phyloP scores from a whole-genome alignment of 2,329 filamentous ascomycete species.

The Trichoderma endophyticum region DNA sequence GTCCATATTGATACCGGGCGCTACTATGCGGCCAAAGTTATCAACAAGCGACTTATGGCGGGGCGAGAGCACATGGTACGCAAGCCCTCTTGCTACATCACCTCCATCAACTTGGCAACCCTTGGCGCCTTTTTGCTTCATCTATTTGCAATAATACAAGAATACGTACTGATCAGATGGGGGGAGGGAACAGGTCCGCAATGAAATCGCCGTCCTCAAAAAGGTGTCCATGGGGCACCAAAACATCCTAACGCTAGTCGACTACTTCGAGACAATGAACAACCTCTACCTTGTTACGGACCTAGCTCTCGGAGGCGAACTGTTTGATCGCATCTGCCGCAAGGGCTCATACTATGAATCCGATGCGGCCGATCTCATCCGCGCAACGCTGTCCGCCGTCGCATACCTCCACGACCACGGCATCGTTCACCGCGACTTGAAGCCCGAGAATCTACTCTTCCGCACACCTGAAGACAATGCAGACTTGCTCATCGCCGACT shows the following conservation, averaged over 20 bases:
- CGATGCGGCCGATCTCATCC: conserved; percentile 91
- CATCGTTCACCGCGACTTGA: conserved; percentile 96
- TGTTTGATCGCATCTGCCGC: conserved; percentile 97
- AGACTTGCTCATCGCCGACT: conserved; percentile 94
- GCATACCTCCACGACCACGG: conserved; percentile 98
- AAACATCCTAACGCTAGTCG: conserved; percentile 95
- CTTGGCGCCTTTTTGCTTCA: too few relatives aligned
- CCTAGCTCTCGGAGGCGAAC: conserved; percentile 89
- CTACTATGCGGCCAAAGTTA: conserved; percentile 98
- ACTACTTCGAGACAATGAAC: conserved; percentile 99
- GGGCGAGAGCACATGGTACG: conserved; percentile 95
- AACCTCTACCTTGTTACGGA: conserved; percentile 98
- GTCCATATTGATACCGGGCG: conserved; percentile 96
- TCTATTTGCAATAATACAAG: neutral
- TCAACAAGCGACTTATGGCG: conserved; percentile 98
- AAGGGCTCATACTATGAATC: conserved; percentile 99
- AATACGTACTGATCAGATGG: neutral
- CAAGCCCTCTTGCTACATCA: neutral
- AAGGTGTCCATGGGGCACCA: conserved; percentile 98
- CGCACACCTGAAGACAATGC: conserved; percentile 97
- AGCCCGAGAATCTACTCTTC: conserved; percentile 96
- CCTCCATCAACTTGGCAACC: neutral
- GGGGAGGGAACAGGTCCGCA: conserved; percentile 65
- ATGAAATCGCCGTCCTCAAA: conserved; percentile 97
- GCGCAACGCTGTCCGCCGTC: conserved; percentile 92